Percentiles rank a stretch among this genome's conserved stretches.
phyloP scores from a whole-genome alignment of 1,139 yeast species.

The Petasospora rhodanensis region DNA sequence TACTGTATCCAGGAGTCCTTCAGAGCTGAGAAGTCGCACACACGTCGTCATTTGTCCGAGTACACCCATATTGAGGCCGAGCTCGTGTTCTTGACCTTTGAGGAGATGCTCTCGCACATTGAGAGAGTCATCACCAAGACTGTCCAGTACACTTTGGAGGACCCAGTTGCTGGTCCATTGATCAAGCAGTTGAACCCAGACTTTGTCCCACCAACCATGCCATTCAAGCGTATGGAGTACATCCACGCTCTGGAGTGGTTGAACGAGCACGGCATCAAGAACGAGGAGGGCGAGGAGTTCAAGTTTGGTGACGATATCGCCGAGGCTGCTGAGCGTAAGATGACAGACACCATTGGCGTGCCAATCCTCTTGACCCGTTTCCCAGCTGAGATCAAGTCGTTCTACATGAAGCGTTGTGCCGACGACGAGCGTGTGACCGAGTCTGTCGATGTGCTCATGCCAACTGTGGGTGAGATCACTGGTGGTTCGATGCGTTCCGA shows the following conservation, averaged over 20 bases:
- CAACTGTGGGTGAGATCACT: conserved; percentile 96
- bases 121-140: conserved; percentile 71
- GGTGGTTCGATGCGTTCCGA: conserved; percentile 99
- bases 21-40: conserved; percentile 98
- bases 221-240: conserved; percentile 90
- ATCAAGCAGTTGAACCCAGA: conserved; percentile 89
- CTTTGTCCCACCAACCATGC: conserved; percentile 74
- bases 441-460: conserved; percentile 97
- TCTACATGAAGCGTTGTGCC: conserved; percentile 90
- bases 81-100: conserved; percentile 80
- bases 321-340: conserved; percentile 98
- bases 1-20: conserved; percentile 97
- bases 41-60: conserved; percentile 96
- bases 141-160: conserved; percentile 74
- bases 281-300: conserved; percentile 91
- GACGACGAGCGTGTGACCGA: conserved; percentile 96
- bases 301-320: conserved; percentile 98
- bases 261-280: conserved; percentile 87
- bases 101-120: conserved; percentile 79
- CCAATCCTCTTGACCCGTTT: conserved; percentile 90
- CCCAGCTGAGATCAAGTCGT: conserved; percentile 96
- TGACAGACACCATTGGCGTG: conserved; percentile 91
- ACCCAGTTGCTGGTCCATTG: conserved; percentile 88
- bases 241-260: conserved; percentile 92
- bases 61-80: conserved; percentile 97